Evolutionary conservation across 139 green algal species (phyloP), one percentile per base, ranked within the genome.

Genomic region (Chlorella ohadii): DNA sequence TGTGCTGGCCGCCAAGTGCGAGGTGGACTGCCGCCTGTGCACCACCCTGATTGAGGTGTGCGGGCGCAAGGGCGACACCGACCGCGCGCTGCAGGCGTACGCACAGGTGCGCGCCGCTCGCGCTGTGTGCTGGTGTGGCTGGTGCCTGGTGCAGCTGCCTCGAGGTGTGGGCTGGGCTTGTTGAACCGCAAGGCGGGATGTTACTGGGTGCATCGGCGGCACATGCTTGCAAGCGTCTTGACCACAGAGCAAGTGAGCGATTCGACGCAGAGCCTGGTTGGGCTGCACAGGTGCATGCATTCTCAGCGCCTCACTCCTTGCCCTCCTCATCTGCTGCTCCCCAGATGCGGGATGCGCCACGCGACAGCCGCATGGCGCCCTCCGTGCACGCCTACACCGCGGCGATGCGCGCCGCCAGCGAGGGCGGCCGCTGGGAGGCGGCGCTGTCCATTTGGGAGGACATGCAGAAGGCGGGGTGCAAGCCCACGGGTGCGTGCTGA

Each of bases 351-450:
- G 85, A 81, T 3, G 91, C 87, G 41, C 82, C 82, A 1, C 33
- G 76, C 6, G 84, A 81, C 82, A 89, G 67, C 68, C 84, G 83
- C 44, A 88, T 97, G 87, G 88, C 88, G 15, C 95, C 93, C 57
- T 93, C 90, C 4, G 94, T 97, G 59, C 94, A 98, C 71, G 91
- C 92, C 34, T 97, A 95, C 91, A 97, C 94, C 25, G 94, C 94
- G 3, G 94, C 95, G 33, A 98, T 98, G 93, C 87, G 94, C 2
- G 95, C 95, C 13, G 95, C 94, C 15, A 92, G 93, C 0, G 93
- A 97, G 85, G 94, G 94, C 19, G 91, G 92, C 22, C 64, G 81
- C 38, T 95, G 91, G 91, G 72, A 87, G 66, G 85, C 81, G 0
- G 93, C 93, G 4, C 89, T 98, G 61, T 89, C 89, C 17, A 94